phyloP scores from a whole-genome alignment of 768 basidiomycete genomes.

The Pleurotus eryngii region DNA sequence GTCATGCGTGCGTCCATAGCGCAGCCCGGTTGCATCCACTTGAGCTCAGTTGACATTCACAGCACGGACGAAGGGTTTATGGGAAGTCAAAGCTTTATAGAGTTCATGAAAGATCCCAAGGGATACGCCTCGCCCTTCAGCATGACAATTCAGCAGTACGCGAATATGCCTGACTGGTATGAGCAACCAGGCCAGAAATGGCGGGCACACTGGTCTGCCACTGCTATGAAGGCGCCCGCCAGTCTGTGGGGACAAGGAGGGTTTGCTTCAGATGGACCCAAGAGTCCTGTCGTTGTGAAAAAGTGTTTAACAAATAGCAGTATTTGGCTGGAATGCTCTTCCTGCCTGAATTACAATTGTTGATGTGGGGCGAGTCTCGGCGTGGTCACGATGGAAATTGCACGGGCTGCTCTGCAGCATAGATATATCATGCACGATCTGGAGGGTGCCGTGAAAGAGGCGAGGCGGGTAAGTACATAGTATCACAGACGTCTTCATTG shows the following conservation, averaged over 20 bases:
- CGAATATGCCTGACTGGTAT: conserved; percentile 23
- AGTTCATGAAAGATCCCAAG: conserved; percentile 12
- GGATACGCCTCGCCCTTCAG: conserved; percentile 1
- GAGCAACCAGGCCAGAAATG: conserved; percentile 17
- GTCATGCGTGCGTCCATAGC: conserved; percentile 50
- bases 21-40: background rate
- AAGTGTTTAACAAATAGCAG: conserved; percentile 20
- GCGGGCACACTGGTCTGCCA: conserved; percentile 22
- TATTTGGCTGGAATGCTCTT: conserved; percentile 49
- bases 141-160: conserved; percentile 10
- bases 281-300: background rate
- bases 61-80: conserved; percentile 72
- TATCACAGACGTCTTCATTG: background rate
- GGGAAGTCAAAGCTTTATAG: conserved; percentile 14
- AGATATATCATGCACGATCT: conserved; percentile 55
- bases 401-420: conserved; percentile 26
- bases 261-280: background rate
- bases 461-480: conserved; percentile 20
- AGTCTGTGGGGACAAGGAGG: background rate
- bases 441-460: conserved; percentile 44
- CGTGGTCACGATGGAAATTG: conserved; percentile 33
- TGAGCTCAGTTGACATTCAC: background rate
- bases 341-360: conserved; percentile 42
- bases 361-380: conserved; percentile 63
- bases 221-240: conserved; percentile 25